phyloP scores from a whole-genome alignment of 192 early-diverging fungal species.

The Haplosporangium gracile region DNA sequence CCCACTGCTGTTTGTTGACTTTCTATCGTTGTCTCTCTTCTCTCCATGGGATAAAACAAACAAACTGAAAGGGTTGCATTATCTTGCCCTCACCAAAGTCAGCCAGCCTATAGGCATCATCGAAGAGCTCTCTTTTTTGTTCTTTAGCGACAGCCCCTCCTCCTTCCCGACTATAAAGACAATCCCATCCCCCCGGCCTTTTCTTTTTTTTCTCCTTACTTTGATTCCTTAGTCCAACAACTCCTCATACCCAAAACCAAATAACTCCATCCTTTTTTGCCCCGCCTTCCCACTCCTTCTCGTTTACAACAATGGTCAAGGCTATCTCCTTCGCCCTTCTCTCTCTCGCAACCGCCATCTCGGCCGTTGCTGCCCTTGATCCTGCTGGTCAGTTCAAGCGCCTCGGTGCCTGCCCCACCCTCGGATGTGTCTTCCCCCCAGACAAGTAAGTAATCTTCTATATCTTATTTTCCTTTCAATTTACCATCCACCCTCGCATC shows the following conservation, averaged over 20 bases:
- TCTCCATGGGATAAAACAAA: neutral
- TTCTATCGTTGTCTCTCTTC: neutral
- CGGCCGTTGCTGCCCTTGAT: conserved; percentile 46
- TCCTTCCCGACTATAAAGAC: conserved; percentile 5
- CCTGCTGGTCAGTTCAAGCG: conserved; percentile 62
- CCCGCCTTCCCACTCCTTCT: neutral
- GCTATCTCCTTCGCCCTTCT: conserved; percentile 44
- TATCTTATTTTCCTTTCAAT: neutral
- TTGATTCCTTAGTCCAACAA: conserved; percentile 55
- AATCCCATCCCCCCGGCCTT: neutral
- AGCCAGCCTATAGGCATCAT: neutral
- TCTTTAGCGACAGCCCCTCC: neutral
- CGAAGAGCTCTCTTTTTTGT: neutral
- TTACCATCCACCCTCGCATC: neutral
- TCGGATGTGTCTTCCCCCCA: conserved; percentile 64
- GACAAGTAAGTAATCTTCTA: conserved; percentile 47
- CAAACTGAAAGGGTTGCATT: neutral
- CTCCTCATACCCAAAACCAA: conserved; percentile 31
- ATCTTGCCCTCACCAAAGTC: neutral
- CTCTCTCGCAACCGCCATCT: conserved; percentile 45
- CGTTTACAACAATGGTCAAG: conserved; percentile 44
- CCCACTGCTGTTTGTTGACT: neutral
- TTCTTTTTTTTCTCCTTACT: conserved; percentile 18
- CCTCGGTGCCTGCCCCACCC: conserved; percentile 62
- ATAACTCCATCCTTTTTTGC: neutral